phyloP scores from a whole-genome alignment of 2,329 filamentous ascomycete species.

The Fusarium cyanostomum region DNA sequence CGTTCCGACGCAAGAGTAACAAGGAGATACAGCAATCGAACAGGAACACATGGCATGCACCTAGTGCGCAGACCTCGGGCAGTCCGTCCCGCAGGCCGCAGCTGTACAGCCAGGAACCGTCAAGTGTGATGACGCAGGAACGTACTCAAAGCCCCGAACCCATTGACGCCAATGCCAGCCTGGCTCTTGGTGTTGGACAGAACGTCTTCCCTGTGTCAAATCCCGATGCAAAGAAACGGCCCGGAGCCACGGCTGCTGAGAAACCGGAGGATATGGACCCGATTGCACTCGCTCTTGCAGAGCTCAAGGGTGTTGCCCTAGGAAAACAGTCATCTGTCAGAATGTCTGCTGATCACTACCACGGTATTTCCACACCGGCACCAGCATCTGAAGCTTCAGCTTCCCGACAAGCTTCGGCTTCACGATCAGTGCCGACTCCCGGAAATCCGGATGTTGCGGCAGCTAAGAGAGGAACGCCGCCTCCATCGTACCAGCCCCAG shows the following conservation, averaged over 20 bases:
- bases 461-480: slow-evolving; percentile 77
- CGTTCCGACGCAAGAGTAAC: slow-evolving; percentile 91
- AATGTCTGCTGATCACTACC: slow-evolving; percentile 95
- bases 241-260: slow-evolving; percentile 45
- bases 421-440: slow-evolving; percentile 67
- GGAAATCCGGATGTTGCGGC: slow-evolving; percentile 58
- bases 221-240: slow-evolving; percentile 66
- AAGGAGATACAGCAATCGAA: slow-evolving; percentile 67
- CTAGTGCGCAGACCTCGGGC: slow-evolving; percentile 41
- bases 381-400: slow-evolving; percentile 57
- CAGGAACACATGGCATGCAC: slow-evolving; percentile 69
- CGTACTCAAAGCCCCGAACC: slow-evolving; percentile 77
- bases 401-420: slow-evolving; percentile 38
- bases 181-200: slow-evolving; percentile 93
- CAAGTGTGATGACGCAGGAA: slow-evolving; percentile 52
- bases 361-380: slow-evolving; percentile 87
- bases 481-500: slow-evolving; percentile 77
- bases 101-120: slow-evolving; percentile 50
- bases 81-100: slow-evolving; percentile 52
- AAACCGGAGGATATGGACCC: slow-evolving; percentile 77
- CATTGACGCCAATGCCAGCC: slow-evolving; percentile 89
- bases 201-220: slow-evolving; percentile 95
- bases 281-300: slow-evolving; percentile 90
- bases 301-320: slow-evolving; percentile 83
- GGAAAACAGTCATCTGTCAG: slow-evolving; percentile 81